phyloP scores from a whole-genome alignment of 2,329 filamentous ascomycete genomes.

The Exophiala xenobiotica region DNA sequence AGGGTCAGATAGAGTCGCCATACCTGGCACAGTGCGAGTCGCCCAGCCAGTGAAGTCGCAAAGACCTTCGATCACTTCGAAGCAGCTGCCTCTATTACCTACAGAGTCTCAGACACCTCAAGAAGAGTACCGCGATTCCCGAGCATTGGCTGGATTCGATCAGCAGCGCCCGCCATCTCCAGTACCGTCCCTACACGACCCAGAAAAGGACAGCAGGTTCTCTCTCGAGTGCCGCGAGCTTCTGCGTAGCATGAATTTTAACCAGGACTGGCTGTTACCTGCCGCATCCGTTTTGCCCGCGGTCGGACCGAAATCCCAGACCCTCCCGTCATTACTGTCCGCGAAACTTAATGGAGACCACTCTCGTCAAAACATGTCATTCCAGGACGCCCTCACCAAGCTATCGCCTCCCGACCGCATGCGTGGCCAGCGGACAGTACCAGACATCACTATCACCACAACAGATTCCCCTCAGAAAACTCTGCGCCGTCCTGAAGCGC shows the following conservation, averaged over 20 bases:
- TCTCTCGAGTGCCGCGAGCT: conserved; percentile 22
- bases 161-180: conserved; percentile 8
- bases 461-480: background rate
- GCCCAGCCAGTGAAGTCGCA: background rate
- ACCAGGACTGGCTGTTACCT: conserved; percentile 18
- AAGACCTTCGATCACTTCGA: background rate
- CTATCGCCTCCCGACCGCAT: background rate
- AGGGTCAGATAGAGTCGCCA: background rate
- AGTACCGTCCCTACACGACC: conserved; percentile 24
- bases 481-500: conserved; percentile 1
- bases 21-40: background rate
- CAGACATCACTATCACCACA: conserved; percentile 3
- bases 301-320: background rate
- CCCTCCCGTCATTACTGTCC: background rate
- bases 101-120: background rate
- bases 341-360: background rate
- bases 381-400: conserved; percentile 4
- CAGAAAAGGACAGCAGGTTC: conserved; percentile 20
- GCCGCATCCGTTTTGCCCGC: conserved; percentile 4
- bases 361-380: conserved; percentile 5
- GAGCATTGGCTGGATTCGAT: background rate
- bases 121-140: background rate
- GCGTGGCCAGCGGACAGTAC: background rate
- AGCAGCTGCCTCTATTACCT: background rate
- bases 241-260: conserved; percentile 18